A percentile compares a stretch with the other conserved stretches of the same genome.
Evolutionary conservation across 805 yeast genomes (phyloP).

Genomic region (Hanseniaspora occidentalis): DNA sequence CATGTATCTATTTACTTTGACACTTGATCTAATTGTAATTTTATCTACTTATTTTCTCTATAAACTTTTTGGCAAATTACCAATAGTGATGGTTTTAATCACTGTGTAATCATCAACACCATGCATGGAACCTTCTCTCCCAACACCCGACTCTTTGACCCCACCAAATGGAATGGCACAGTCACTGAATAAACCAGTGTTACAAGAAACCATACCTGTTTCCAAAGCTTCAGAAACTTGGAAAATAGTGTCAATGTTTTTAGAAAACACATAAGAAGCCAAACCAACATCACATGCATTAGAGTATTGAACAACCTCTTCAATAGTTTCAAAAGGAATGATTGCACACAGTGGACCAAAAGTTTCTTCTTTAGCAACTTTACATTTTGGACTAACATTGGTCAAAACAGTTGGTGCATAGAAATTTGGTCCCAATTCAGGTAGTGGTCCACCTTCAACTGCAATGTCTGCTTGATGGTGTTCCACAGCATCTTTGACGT

Average conservation of each 20-base stretch:
- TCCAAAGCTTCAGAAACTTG: conserved; percentile 44
- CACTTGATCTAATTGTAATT: too few species aligned
- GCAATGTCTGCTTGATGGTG: conserved; percentile 40
- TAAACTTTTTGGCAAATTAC: conserved; percentile 12
- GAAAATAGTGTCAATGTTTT: conserved; percentile 37
- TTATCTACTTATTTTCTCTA: not conserved
- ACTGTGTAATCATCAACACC: conserved; percentile 52
- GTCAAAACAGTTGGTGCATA: conserved; percentile 43
- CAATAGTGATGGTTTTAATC: conserved; percentile 39
- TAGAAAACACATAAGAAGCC: conserved; percentile 47
- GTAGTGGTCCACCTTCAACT: conserved; percentile 39
- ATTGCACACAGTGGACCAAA: conserved; percentile 56
- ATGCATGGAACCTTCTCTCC: conserved; percentile 53
- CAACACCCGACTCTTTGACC: conserved; percentile 54
- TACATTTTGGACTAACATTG: conserved; percentile 38
- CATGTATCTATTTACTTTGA: too few species aligned
- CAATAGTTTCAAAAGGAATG: conserved; percentile 38
- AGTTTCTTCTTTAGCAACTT: conserved; percentile 44
- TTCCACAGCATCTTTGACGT: conserved; percentile 38
- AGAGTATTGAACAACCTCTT: conserved; percentile 41
- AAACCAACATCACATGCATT: conserved; percentile 46
- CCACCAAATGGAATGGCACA: conserved; percentile 52
- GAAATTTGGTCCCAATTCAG: conserved; percentile 37
- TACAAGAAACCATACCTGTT: conserved; percentile 54
- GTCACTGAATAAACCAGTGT: conserved; percentile 46